phyloP scores from a whole-genome alignment of 2,329 filamentous ascomycete species.

The Neurospora sp. region DNA sequence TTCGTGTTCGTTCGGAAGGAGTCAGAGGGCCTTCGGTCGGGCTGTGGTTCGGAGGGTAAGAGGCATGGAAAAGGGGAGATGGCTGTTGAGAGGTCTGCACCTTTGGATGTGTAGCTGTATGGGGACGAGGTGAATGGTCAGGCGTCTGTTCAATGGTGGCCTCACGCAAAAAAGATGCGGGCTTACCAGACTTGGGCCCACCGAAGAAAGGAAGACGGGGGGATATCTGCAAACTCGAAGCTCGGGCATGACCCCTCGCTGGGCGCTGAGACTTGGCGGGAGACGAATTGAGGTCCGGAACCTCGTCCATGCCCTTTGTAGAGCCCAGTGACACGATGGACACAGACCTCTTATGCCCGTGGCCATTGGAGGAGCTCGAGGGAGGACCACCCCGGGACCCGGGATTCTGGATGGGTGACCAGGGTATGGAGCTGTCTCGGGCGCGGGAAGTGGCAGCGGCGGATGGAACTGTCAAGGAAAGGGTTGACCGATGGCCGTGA shows the following conservation, averaged over 20 bases:
- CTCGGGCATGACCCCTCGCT: constrained; percentile 59
- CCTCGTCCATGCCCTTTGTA: constrained; percentile 35
- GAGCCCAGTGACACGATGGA: constrained; percentile 74
- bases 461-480: constrained; percentile 51
- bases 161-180: constrained; percentile 6
- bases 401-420: constrained; percentile 24
- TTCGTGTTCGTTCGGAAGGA: constrained; percentile 24
- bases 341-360: constrained; percentile 63
- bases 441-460: constrained; percentile 30
- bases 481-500: constrained; percentile 52
- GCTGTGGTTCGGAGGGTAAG: constrained; percentile 38
- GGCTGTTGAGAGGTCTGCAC: constrained; percentile 33
- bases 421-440: constrained; percentile 37
- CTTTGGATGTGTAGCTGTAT: constrained; percentile 30
- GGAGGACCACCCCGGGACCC: not conserved
- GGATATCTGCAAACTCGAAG: constrained; percentile 71
- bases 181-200: constrained; percentile 31
- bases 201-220: constrained; percentile 36
- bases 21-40: constrained; percentile 33
- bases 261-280: constrained; percentile 38
- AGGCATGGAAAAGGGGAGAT: constrained; percentile 45
- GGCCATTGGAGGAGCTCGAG: constrained; percentile 26
- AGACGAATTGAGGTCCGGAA: constrained; percentile 25
- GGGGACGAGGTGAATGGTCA: constrained; percentile 1
- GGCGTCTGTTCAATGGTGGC: constrained; percentile 6